These are phyloP conservation scores for Sphaerulina musiva DNA, from an alignment of 2,329 filamentous ascomycete species.

Conservation along the genomic window DNA sequence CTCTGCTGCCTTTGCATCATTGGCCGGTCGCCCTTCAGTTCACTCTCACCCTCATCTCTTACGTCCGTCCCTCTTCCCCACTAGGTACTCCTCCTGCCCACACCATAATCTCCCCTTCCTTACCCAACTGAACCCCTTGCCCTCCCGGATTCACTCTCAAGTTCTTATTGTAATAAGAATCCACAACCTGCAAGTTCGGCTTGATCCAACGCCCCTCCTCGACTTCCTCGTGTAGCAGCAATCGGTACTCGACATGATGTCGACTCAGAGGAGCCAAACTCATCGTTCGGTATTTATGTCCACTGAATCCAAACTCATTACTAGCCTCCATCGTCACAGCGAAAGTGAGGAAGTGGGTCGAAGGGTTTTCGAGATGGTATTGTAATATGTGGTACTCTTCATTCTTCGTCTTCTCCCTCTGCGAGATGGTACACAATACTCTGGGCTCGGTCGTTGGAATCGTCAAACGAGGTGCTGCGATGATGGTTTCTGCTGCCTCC, in stretches of 20 bases:
- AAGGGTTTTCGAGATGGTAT: constrained; percentile 86
- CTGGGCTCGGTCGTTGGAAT: constrained; percentile 80
- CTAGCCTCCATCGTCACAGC: constrained; percentile 85
- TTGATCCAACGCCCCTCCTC: constrained; percentile 57
- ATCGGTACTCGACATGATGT: constrained; percentile 62
- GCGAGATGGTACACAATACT: constrained; percentile 54
- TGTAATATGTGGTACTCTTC: constrained; percentile 39
- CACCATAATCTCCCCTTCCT: constrained; percentile 41
- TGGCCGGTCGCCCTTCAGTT: background rate
- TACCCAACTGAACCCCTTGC: constrained; percentile 55
- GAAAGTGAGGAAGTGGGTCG: constrained; percentile 90
- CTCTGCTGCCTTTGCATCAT: background rate
- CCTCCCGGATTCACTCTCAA: constrained; percentile 74
- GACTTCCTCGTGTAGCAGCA: constrained; percentile 55
- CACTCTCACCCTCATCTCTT: background rate
- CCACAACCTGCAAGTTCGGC: constrained; percentile 69
- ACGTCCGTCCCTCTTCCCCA: background rate
- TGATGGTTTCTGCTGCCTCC: constrained; percentile 50
- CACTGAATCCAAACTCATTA: constrained; percentile 88
- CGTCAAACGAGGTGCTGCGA: constrained; percentile 72
- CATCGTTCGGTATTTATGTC: constrained; percentile 70
- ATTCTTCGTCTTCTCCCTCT: constrained; percentile 7
- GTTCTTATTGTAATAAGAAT: constrained; percentile 90
- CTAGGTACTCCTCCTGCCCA: constrained; percentile 1
- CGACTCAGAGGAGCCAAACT: constrained; percentile 78